Base-by-base conservation (phyloP, 1,284 basidiomycete species). In the Termitomyces sp. region DNA sequence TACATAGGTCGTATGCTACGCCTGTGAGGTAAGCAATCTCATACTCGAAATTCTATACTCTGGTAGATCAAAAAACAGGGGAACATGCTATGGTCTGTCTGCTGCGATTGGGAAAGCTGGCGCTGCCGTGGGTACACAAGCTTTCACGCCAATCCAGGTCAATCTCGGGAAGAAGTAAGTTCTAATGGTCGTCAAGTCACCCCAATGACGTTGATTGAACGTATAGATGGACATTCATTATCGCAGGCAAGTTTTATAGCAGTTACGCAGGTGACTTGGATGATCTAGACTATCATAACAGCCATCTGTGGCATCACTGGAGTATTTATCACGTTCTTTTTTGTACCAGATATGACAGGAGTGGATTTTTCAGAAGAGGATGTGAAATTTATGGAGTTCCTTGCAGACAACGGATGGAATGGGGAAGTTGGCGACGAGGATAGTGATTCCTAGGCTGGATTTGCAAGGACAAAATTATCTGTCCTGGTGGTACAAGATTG, bases 361-460 rank as follows among this genome's bases (percentile, higher is more conserved):
- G 70, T 81, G 7, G 85, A 89, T 64, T 74, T 89, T n/a, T 81
- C 78, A 1, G 81, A 82, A 5, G 86, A 87, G 63, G 87, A 88
- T 62, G 72, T 69, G 9, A 78, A 76, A 55, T 89, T 86, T 68
- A 36, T 36, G 34, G 64, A 73, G 58, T 89, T 84, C 64, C 72
- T 88, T 21, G 67, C 72, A 2, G 80, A 76, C 6, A 81, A 86
- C 62, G 86, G 85, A 4, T 89, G 86, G 86, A 68, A 79, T 55
- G 85, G 85, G 19, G 70, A 77, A 47, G 73, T 88, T 17, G 34
- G 34, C 6, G 34, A 34, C 13, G 5, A 36, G 15, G 6, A 36
- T 36, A 36, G 34, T 36, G 7, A 36, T n/a, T 36, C 34, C 5
- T 36, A 36, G 15, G 34, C 15, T 7, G 34, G 34, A n/a, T 12